Conservation (phyloP, 1,284 basidiomycete species). For the Athelia psychrophila region DNA sequence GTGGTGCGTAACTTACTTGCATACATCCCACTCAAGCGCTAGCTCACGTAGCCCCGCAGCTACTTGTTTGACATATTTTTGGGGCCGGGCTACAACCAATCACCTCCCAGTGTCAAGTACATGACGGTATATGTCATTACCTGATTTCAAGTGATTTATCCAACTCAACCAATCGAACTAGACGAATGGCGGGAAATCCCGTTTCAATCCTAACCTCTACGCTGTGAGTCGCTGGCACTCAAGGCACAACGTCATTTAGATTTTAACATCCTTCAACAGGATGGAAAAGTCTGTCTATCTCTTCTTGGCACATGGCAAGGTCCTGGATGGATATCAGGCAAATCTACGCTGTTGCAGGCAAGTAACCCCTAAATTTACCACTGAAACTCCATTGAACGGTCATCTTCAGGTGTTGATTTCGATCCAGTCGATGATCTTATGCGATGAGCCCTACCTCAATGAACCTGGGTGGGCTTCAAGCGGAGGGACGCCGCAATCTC, state of each 20-base stretch:
- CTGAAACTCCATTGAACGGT: conserved; percentile 7
- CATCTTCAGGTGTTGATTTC: conserved; percentile 73
- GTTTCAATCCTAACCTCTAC: conserved; percentile 92
- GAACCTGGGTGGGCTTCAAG: conserved; percentile 84
- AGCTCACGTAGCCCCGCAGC: conserved; percentile 28
- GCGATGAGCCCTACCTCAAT: conserved; percentile 86
- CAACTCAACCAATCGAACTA: conserved; percentile 22
- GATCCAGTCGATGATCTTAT: conserved; percentile 92
- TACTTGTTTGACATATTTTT: conserved; percentile 90
- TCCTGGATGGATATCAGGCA: conserved; percentile 86
- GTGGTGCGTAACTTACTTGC: conserved; percentile 50
- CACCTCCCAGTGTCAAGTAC: conserved; percentile 81
- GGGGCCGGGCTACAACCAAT: conserved; percentile 77
- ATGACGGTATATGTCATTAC: conserved; percentile 66
- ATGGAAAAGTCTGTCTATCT: conserved; percentile 90
- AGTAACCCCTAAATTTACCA: conserved; percentile 5
- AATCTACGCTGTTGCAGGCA: conserved; percentile 81
- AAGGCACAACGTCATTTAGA: neutral
- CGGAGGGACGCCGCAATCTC: conserved; percentile 69
- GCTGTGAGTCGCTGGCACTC: conserved; percentile 49
- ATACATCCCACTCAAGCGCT: conserved; percentile 8
- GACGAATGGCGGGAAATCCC: conserved; percentile 86
- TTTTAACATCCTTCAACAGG: conserved; percentile 37
- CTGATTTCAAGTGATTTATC: neutral
- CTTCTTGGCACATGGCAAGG: conserved; percentile 90